Evolutionary conservation across 257 asterid genomes (phyloP).

Genomic region (Knoxia roxburghii): DNA sequence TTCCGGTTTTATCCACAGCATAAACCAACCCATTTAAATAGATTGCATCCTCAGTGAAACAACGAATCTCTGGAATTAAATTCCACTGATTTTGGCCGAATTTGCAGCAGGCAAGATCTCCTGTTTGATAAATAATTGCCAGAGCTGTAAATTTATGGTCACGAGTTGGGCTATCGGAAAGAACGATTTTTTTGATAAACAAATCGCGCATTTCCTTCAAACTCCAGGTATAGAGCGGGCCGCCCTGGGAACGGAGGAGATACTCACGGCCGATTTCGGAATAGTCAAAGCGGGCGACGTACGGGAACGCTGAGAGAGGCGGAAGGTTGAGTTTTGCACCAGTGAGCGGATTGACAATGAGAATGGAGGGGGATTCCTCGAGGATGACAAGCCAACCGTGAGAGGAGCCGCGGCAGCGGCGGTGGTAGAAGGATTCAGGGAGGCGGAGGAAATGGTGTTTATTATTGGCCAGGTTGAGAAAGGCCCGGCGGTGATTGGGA

Average conservation of each 20-base stretch:
- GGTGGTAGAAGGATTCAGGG: slow-evolving; percentile 51
- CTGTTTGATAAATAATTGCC: slow-evolving; percentile 41
- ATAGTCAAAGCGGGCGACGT: slow-evolving; percentile 46
- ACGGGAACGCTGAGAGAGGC: slow-evolving; percentile 50
- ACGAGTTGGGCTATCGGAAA: slow-evolving; percentile 46
- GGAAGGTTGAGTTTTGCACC: slow-evolving; percentile 53
- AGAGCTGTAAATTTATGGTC: slow-evolving; percentile 40
- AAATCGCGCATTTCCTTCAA: slow-evolving; percentile 65
- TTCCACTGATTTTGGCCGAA: slow-evolving; percentile 46
- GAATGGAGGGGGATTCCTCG: slow-evolving; percentile 61
- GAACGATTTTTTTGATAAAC: slow-evolving; percentile 53
- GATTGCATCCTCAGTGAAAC: slow-evolving; percentile 59
- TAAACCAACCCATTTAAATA: slow-evolving; percentile 36
- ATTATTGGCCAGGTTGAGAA: slow-evolving; percentile 39
- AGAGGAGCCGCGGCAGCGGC: slow-evolving; percentile 79
- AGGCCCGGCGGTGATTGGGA: slow-evolving; percentile 36
- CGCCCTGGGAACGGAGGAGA: slow-evolving; percentile 32
- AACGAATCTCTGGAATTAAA: slow-evolving; percentile 34
- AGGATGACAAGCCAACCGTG: slow-evolving; percentile 62
- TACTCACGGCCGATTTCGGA: slow-evolving; percentile 63
- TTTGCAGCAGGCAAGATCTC: slow-evolving; percentile 54
- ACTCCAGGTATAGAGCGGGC: slow-evolving; percentile 10
- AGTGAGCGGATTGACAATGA: slow-evolving; percentile 71
- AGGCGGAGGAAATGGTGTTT: slow-evolving; percentile 42
- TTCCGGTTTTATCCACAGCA: slow-evolving; percentile 51